These are phyloP conservation scores for Sphaerosporella brunnea DNA, from an alignment of 495 filamentous ascomycete species.

Conservation along the genomic window DNA sequence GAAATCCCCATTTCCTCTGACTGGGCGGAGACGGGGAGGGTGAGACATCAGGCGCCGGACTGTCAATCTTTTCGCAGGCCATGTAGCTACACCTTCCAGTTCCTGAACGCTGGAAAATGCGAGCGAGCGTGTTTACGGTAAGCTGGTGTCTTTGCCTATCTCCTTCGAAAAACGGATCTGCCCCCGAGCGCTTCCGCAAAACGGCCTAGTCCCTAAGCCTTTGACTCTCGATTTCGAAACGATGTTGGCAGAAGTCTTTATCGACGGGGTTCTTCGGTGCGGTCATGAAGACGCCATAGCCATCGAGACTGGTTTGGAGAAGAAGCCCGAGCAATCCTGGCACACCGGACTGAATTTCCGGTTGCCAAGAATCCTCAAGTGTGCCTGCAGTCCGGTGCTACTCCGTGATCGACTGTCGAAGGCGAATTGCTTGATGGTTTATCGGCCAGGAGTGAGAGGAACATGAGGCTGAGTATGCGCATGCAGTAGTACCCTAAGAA, in stretches of 20 bases:
- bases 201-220: neutral
- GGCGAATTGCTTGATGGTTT: no score
- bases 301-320: neutral
- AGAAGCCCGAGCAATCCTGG: neutral
- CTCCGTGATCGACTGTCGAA: no score
- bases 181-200: neutral
- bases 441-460: no score
- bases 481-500: no score
- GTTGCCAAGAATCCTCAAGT: no score
- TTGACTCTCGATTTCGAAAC: neutral
- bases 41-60: no score
- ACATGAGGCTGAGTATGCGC: no score
- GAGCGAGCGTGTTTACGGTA: neutral
- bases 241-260: neutral
- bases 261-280: neutral
- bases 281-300: neutral
- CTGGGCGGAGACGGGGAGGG: no score
- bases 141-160: neutral
- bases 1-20: no score
- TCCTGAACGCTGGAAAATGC: neutral
- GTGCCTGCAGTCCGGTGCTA: no score
- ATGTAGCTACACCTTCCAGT: neutral
- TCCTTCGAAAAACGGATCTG: neutral
- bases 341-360: no score
- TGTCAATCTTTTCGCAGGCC: no score